Base-by-base conservation (phyloP, 495 filamentous ascomycete species). In the Annulohypoxylon nitens region DNA sequence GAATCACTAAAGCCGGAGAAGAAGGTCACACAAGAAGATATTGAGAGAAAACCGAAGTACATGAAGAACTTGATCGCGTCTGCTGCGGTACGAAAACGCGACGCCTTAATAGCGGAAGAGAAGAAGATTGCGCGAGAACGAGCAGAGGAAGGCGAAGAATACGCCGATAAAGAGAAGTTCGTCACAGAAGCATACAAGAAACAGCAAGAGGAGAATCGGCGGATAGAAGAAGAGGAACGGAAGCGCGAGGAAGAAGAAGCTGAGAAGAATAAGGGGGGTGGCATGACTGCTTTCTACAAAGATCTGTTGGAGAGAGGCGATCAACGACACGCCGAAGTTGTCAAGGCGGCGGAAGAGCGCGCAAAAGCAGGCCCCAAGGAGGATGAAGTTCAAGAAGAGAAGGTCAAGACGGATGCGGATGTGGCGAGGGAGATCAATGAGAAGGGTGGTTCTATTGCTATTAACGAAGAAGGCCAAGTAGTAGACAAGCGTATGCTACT, bases 181-280 rank as follows among this genome's bases (percentile, higher is more conserved):
- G 96, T 98, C 34, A 99, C 96, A 0, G 89, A 89, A n/a, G 95
- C 96, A 50, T 99, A 99, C 75, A 96, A 94, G 84, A 88, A 88
- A 76, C 96, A 98, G 78, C 96, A 98, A 78, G 93, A 90, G 76
- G 96, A 97, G 79, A 85, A 94, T 75, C 80, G 87, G 72, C 86
- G 87, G 74, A 74, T 93, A 7, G 94, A 97, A 75, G 92, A 91
- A 75, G 95, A 97, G 79, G 97, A 98, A 81, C 86, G 85, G 61
- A 73, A 78, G 48, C 81, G 87, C 47, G 93, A 97, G 79, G 89
- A 90, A 73, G 87, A 86, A 69, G 92, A 95, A 73, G 85, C 86
- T 58, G 88, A 88, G 78, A 87, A 87, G 70, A 88, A 90, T 72
- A 88, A 90, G 78, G 88, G 87, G 0, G 81, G 88, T 34, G 96